Conservation (phyloP, 768 basidiomycete genomes). For the Daedalea quercina region DNA sequence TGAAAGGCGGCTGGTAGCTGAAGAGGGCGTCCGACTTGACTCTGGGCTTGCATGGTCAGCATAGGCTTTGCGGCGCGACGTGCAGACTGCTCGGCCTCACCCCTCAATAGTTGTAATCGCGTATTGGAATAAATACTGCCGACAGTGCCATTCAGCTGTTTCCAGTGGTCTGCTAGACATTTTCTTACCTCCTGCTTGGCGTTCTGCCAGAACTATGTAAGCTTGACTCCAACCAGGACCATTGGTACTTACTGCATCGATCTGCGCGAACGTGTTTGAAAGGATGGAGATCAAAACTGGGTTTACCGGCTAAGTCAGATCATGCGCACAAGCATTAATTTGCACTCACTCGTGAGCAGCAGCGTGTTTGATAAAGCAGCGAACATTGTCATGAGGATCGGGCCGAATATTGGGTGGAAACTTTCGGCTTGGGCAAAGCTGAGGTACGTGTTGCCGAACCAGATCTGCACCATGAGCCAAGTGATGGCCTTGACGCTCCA, state of each 20-base stretch:
- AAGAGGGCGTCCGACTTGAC: slow-evolving; percentile 88
- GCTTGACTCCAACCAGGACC: too few relatives aligned
- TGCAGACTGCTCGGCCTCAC: slow-evolving; percentile 30
- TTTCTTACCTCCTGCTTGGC: slow-evolving; percentile 48
- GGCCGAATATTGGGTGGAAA: slow-evolving; percentile 58
- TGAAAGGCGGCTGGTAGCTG: slow-evolving; percentile 90
- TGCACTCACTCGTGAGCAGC: slow-evolving; percentile 64
- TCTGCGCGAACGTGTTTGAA: slow-evolving; percentile 83
- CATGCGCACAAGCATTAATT: slow-evolving; percentile 16
- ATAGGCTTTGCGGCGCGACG: not conserved
- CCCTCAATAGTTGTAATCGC: slow-evolving; percentile 86
- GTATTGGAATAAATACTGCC: slow-evolving; percentile 79
- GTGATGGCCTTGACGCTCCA: slow-evolving; percentile 49
- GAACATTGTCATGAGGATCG: slow-evolving; percentile 73
- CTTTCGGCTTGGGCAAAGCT: slow-evolving; percentile 35
- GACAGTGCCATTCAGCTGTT: not conserved
- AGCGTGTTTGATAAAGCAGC: slow-evolving; percentile 77
- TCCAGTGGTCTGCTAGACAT: not conserved
- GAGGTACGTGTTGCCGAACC: slow-evolving; percentile 76
- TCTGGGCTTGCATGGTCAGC: slow-evolving; percentile 30
- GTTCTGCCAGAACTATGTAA: slow-evolving; percentile 29
- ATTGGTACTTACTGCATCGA: slow-evolving; percentile 43
- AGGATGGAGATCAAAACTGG: slow-evolving; percentile 78
- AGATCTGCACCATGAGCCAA: slow-evolving; percentile 84
- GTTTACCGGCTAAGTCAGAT: slow-evolving; percentile 17